These are phyloP conservation scores for Colletotrichum sp. DNA, from an alignment of 2,329 filamentous ascomycete species.

Conservation along the genomic window DNA sequence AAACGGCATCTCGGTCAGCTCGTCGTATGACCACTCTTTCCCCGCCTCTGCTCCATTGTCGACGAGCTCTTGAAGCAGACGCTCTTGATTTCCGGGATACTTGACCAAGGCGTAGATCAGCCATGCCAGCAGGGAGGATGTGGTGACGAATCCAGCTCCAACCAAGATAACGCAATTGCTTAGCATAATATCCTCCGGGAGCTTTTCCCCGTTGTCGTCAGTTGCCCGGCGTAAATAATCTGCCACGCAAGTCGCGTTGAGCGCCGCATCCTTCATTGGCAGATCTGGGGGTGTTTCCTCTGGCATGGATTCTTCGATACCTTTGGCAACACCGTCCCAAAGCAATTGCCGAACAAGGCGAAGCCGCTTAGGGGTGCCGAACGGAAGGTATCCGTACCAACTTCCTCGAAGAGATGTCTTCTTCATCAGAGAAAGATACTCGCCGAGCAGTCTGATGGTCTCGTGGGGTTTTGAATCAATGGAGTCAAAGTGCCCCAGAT, in stretches of 20 bases:
- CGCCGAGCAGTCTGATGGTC: background rate
- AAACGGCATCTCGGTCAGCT: background rate
- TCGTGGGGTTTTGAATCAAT: background rate
- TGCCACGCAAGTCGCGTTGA: background rate
- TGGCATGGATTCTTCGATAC: background rate
- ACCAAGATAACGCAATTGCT: conserved; percentile 7
- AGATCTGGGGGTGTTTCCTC: background rate
- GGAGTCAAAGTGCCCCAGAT: background rate
- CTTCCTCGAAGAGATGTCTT: background rate
- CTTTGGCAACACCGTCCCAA: background rate
- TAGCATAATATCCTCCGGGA: background rate
- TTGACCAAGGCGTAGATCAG: background rate
- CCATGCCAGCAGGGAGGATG: background rate
- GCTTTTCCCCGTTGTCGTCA: background rate
- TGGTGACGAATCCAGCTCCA: conserved; percentile 1
- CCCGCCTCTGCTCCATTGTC: background rate
- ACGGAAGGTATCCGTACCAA: conserved; percentile 4
- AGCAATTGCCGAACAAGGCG: background rate
- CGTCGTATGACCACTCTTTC: background rate
- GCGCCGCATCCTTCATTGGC: conserved; percentile 1
- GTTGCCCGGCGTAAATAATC: background rate
- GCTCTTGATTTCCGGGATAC: background rate
- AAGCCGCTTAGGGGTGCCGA: background rate
- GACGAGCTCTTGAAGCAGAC: background rate
- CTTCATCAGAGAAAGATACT: conserved; percentile 13